Base-by-base conservation (phyloP, 2,329 filamentous ascomycete genomes). In the Alternaria rosae region DNA sequence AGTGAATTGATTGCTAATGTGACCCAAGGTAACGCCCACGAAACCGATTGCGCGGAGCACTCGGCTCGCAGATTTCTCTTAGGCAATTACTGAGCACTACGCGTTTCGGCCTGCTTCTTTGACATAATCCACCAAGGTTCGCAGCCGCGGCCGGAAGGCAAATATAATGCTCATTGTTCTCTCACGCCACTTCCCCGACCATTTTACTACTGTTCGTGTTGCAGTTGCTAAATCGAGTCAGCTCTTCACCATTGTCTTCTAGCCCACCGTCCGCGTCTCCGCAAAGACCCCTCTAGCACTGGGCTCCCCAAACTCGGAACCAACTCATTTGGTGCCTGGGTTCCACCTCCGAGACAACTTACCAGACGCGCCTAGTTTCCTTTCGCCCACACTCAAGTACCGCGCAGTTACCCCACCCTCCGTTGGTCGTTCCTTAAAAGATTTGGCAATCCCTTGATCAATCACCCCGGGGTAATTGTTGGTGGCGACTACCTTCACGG, bases 1-100 rank as follows among this genome's bases (percentile, higher is more conserved):
- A 63, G 64, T 64, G 60, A 68, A 58, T 53, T 62, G 59, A 68
- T 66, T 68, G 66, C 66, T 68, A 68, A 68, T 63, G 44, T 50
- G 57, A 57, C 57, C 54, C 62, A 61, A 47, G 48, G 38, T 44
- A 30, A 54, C 62, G 30, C 56, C 61, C 55, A 61, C 56, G 61
- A 50, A 38, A 32, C 53, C 58, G 26, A 57, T 52, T 62, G 47
- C 56, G 63, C 54, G 58, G 59, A 59, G 41, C 21, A 9, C 30
- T 59, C 54, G 54, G 62, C 47, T 26, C 48, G 50, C 54, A 47
- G 51, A 62, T 59, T 62, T 59, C 41, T 28, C 50, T 35, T 58
- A 51, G 38, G 61, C 50, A 38, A 54, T 62, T 26, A 50, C 55
- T 50, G 59, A 54, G 48, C 55, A 62, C 54, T 59, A 26, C 55